A percentile compares a stretch with the other conserved stretches of the same genome.
phyloP scores from a whole-genome alignment of 306 rosid species.

The Abrus precatorius region DNA sequence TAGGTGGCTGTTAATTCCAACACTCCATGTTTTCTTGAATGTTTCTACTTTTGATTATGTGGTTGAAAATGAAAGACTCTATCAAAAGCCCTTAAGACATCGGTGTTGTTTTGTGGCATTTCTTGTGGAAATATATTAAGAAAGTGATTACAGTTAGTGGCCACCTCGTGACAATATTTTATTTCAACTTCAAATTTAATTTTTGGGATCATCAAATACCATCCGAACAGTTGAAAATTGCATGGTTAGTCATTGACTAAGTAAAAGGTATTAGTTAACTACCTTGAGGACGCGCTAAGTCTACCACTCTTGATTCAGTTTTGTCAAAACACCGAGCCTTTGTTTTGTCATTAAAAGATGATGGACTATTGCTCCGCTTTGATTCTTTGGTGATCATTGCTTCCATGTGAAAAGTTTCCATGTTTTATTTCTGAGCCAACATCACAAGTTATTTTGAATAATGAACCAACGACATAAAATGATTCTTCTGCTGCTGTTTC shows the following conservation, averaged over 20 bases:
- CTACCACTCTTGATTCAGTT: slow-evolving; percentile 36
- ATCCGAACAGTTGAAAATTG: slow-evolving; percentile 12
- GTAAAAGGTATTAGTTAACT: slow-evolving; percentile 48
- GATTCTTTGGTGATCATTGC: slow-evolving; percentile 33
- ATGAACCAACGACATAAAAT: slow-evolving; percentile 51
- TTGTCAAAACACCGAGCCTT: slow-evolving; percentile 14
- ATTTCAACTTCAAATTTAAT: neutral
- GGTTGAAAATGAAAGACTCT: neutral
- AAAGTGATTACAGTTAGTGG: slow-evolving; percentile 14
- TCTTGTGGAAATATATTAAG: slow-evolving; percentile 2
- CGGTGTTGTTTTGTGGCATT: neutral
- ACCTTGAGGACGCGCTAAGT: slow-evolving; percentile 36
- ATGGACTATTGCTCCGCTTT: slow-evolving; percentile 9
- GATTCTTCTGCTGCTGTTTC: slow-evolving; percentile 53
- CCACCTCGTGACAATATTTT: slow-evolving; percentile 10
- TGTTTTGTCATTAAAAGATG: slow-evolving; percentile 24
- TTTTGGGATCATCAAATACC: neutral
- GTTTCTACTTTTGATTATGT: slow-evolving; percentile 29
- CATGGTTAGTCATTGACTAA: slow-evolving; percentile 43
- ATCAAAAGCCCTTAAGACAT: slow-evolving; percentile 15
- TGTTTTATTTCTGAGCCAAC: slow-evolving; percentile 22
- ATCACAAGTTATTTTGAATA: slow-evolving; percentile 18
- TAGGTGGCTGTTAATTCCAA: slow-evolving; percentile 30
- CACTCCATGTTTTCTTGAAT: slow-evolving; percentile 16
- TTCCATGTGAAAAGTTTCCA: slow-evolving; percentile 1